Base-by-base conservation (phyloP, 257 asterid genomes). In the Mentha longifolia region DNA sequence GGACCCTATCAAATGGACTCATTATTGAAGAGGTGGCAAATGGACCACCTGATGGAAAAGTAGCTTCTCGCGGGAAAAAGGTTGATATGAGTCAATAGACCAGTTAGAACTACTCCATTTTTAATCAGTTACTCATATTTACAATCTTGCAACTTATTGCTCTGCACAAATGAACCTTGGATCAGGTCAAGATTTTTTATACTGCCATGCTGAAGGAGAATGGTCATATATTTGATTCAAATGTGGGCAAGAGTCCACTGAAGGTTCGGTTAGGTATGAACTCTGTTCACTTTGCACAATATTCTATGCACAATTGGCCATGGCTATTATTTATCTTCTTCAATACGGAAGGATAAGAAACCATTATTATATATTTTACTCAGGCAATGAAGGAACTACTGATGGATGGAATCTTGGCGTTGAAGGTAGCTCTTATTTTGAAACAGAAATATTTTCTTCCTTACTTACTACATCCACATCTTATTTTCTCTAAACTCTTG, bases 1-100 rank as follows among this genome's bases (percentile, higher is more conserved):
- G 77, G 81, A 87, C 95, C 75, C 84, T 93, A 50, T 86, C 95
- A 42, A 91, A 86, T 76, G 98, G 98, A 19, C 76, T 91, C 85
- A 72, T 79, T 47, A 87, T 93, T 81, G 95, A 89, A 81, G 95
- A 87, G 73, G 70, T 93, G 45, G 80, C 91, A 67, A 74, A 41
- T 67, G 94, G 98, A 68, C 84, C 80, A 31, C 85, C 87, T 13
- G 89, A 78, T 72, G 96, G 96, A 74, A 93, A 91, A 83, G 76
- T 84, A 70, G 98, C 98, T 37, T 76, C 84, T 39, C 75, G 78
- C 5, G 98, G 96, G 37, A 89, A 78, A 80, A 93, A 82, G 96
- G 98, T 88, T 80, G 64, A 13, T 51, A 62, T 41, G 8, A 65
- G 43, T 60, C 19, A 46, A 14, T 0, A 11, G 7, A 57, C 61